These are phyloP conservation scores for Globisporangium recalcitrans DNA, from an alignment of 352 stramenopile genomes.

Conservation along the genomic window DNA sequence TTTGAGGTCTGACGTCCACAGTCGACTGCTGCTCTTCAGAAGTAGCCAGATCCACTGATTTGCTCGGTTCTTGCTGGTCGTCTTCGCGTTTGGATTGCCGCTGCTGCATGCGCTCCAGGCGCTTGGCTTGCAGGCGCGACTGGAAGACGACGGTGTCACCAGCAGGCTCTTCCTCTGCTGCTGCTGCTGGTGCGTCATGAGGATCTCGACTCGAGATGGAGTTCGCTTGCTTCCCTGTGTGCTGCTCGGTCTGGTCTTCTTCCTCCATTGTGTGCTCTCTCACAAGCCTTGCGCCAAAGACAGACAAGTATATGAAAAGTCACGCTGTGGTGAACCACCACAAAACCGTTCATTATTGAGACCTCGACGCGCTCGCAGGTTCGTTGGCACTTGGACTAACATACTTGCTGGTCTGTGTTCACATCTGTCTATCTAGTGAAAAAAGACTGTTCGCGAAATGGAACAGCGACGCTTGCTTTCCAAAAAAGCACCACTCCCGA, in stretches of 20 bases:
- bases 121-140: slow-evolving; percentile 55
- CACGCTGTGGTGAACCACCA: too few species aligned
- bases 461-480: too few species aligned
- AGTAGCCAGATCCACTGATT: not conserved
- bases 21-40: not conserved
- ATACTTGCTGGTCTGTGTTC: too few species aligned
- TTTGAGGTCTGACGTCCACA: not conserved
- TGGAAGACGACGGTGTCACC: slow-evolving; percentile 22
- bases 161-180: not conserved
- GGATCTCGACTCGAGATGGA: not conserved
- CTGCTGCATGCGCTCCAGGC: slow-evolving; percentile 40
- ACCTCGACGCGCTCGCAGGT: too few species aligned
- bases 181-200: not conserved
- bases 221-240: not conserved
- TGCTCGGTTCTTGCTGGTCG: not conserved
- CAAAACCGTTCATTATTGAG: too few species aligned
- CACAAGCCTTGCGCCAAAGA: too few species aligned
- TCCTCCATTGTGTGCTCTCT: not conserved
- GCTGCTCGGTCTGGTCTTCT: not conserved
- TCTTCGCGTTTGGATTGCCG: slow-evolving; percentile 12
- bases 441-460: too few species aligned
- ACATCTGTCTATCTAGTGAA: too few species aligned
- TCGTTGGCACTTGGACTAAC: too few species aligned
- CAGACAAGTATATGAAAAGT: too few species aligned
- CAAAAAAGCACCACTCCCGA: too few species aligned